phyloP scores from a whole-genome alignment of 1,284 basidiomycete genomes.

The Schizophyllum commune region DNA sequence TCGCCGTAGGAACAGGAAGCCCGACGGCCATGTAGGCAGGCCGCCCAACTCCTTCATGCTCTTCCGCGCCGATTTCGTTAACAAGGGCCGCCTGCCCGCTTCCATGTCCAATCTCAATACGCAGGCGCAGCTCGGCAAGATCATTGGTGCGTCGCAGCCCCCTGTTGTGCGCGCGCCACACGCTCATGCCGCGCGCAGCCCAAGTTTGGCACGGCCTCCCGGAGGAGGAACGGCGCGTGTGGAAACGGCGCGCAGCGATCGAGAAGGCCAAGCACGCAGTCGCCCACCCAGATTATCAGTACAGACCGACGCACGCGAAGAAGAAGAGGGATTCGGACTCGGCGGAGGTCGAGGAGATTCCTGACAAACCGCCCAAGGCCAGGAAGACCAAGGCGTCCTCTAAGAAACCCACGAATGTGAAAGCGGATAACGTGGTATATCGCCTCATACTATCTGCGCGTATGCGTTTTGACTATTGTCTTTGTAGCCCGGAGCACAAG shows the following conservation, averaged over 20 bases:
- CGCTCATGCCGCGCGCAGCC: neutral
- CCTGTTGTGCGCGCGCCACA: neutral
- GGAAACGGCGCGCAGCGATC: neutral
- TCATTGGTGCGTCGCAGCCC: slow-evolving; percentile 44
- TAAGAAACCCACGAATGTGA: neutral
- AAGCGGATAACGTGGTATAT: neutral
- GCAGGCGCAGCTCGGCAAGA: slow-evolving; percentile 58
- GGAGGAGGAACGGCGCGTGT: neutral
- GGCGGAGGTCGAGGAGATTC: neutral
- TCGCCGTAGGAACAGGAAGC: neutral
- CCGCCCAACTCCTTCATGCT: slow-evolving; percentile 94
- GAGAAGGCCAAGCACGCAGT: neutral
- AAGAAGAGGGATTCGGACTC: neutral
- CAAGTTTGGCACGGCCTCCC: neutral
- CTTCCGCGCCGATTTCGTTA: slow-evolving; percentile 83
- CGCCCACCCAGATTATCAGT: neutral
- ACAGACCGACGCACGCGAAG: neutral
- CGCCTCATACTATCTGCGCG: neutral
- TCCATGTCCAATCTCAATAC: slow-evolving; percentile 75
- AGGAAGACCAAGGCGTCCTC: neutral
- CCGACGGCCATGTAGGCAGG: neutral
- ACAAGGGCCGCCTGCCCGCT: slow-evolving; percentile 73
- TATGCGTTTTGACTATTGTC: neutral
- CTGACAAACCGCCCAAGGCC: neutral
- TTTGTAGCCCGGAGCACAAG: neutral